Evolutionary conservation across 495 filamentous ascomycete species (phyloP), one percentile per base, ranked within the genome.

Genomic region (Chaetomium fimeti): DNA sequence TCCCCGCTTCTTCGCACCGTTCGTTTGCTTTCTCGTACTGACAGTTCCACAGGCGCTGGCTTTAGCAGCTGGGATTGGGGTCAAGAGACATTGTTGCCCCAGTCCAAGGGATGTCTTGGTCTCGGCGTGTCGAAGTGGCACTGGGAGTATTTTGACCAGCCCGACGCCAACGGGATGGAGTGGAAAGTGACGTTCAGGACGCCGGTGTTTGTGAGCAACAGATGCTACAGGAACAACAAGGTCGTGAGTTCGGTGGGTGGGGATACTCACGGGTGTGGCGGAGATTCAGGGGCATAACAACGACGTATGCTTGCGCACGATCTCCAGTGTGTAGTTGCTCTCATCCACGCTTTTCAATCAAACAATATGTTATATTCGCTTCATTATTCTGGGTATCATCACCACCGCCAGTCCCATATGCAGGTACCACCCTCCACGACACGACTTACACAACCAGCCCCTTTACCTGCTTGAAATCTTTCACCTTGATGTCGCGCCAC

Each of bases 401-500:
- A 36, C 8, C 3, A 9, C 1, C 32, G 12, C 5, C 32, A 36
- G 5, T 9, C 32, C 32, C 32, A 36, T 36, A 36, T 36, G 6
- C 32, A 36, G 12, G 7, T 9, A 9, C 32, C 32, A 36, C 3
- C 32, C 8, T 9, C 8, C 52, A 29, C n/a, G n/a, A n/a, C n/a
- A n/a, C n/a, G n/a, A 32, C 52, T 32, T n/a, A 71, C 8, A 71
- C 32, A 5, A 71, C 69, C 56, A 62, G 29, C 15, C 70, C 70
- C 62, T 72, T 72, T 24, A 66, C 63, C 60, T 81, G 77, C 72
- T 84, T 82, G 58, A 80, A 74, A 52, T 82, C 75, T 66, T 79
- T 85, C 36, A 88, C 76, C 63, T 81, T 81, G 62, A 87, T 83
- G 62, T 88, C 81, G 53, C 80, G 72, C 76, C 84, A 87, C 51